Evolutionary conservation across 495 filamentous ascomycete species (phyloP), one percentile per base, ranked within the genome.

Genomic region (Penicillium taxi): DNA sequence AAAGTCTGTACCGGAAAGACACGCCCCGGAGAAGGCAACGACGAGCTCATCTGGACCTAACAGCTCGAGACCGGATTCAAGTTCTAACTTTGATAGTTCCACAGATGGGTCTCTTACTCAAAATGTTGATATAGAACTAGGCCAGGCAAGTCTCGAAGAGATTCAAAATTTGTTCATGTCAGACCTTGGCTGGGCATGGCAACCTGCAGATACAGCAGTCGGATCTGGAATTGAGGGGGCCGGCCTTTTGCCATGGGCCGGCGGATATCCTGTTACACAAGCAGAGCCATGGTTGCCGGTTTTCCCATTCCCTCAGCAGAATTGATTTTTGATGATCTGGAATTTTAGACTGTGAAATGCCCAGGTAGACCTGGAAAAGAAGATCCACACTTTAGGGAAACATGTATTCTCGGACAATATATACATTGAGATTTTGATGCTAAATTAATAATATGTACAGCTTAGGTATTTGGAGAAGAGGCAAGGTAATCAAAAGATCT

Each of bases 151-250:
- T 18, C 42, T 56, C 5, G 47, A 54, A 9, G 56, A 59, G n/a
- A 35, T 56, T 3, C 52, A 56, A 29, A 50, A 36, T 2, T 27
- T 60, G 1, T 57, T 58, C 36, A 60, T 57, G 44, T 60, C 56
- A 7, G 56, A 59, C 36, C 26, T 59, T 9, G 56, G 56, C 5
- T 59, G 56, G 56, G 46, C 54, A 8, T 60, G 56, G 56, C 56
- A 60, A 25, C 56, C 56, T 5, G 54, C 56, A 15, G 54, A 60
- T 12, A 60, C 56, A 2, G 49, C 54, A 6, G 44, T 60, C 8
- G 52, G 52, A 6, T 56, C 56, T 2, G 56, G 54, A 0, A 45
- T 53, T 16, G 56, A 58, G 13, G 38, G 37, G 2, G 47, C 46
- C 12, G 52, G 54, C 0, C 26, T 60, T 11, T 36, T 55, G 14